phyloP scores from a whole-genome alignment of 768 basidiomycete genomes.

The Tulasnella sp. region DNA sequence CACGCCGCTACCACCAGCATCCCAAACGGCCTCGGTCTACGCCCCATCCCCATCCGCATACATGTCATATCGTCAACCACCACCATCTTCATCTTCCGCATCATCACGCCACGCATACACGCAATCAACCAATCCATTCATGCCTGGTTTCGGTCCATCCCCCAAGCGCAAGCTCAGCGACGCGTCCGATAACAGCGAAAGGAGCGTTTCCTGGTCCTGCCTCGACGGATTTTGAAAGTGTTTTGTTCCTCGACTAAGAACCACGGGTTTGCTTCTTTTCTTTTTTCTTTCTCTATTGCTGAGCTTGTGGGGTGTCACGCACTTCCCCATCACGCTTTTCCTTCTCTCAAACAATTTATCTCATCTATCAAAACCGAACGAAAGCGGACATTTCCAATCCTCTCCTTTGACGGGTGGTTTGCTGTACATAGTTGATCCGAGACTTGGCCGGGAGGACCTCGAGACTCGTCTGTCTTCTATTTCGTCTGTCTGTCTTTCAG shows the following conservation, averaged over 20 bases:
- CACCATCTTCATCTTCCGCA: background rate
- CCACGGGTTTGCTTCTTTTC: background rate
- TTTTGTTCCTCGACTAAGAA: background rate
- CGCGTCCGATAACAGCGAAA: conserved; percentile 10
- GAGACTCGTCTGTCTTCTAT: background rate
- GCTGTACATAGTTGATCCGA: background rate
- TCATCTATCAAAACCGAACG: background rate
- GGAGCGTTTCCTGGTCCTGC: conserved; percentile 7
- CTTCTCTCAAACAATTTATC: background rate
- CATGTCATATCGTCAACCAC: conserved; percentile 1
- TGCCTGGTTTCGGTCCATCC: background rate
- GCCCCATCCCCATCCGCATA: conserved; percentile 16
- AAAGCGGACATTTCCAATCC: background rate
- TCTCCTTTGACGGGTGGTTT: background rate
- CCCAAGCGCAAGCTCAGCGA: conserved; percentile 11
- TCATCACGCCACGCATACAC: background rate
- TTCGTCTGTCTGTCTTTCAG: background rate
- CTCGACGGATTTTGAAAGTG: conserved; percentile 15
- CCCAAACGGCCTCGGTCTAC: conserved; percentile 11
- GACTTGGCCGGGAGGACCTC: background rate
- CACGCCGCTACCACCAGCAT: conserved; percentile 14
- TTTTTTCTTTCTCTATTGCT: background rate
- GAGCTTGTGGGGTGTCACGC: background rate
- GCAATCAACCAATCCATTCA: background rate
- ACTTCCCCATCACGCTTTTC: background rate